Base-by-base conservation (phyloP, 768 basidiomycete species). In the Amanita thiersii region DNA sequence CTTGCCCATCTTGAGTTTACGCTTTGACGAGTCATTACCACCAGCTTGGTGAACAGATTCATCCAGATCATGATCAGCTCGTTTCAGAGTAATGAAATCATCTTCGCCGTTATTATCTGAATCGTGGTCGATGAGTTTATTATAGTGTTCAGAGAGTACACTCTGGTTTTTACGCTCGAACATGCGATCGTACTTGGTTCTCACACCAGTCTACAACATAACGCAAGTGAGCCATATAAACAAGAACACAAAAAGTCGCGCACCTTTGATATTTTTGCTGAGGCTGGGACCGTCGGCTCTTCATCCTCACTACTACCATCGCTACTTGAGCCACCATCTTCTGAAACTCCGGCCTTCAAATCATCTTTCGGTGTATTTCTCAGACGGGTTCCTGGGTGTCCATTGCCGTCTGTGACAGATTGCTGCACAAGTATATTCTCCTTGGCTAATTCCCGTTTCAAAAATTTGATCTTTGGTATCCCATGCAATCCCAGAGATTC, bases 101-200 rank as follows among this genome's bases (percentile, higher is more conserved):
- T 90, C 90, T 10, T 59, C 74, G 10, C 64, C 67, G 20, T 55
- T 53, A 8, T 55, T 62, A 9, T 59, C 66, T 6, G 61, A 65
- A 30, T 66, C 68, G 49, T 82, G 82, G 47, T 88, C 86, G 46
- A 98, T 68, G 28, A 99, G 79, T 54, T 88, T 90, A 44, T 68
- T 72, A 64, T 96, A 97, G 59, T 96, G 92, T 46, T 81, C 77
- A 0, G 92, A 90, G 23, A 97, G 72, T 37, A 97, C 81, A 48
- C 80, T 83, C 58, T 96, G 93, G 57, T 96, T 97, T 59, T 89
- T 94, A 43, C 93, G 79, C 55, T 87, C 86, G 57, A 97, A 98
- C 92, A 99, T 97, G 39, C 89, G 79, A 60, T 97, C 94, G 59
- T 97, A 96, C 63, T 94, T 97, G 2, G 94, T 97, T 38, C 86